These are phyloP conservation scores for Boletus rubroflammeus DNA, from an alignment of 768 basidiomycete genomes.

Conservation along the genomic window DNA sequence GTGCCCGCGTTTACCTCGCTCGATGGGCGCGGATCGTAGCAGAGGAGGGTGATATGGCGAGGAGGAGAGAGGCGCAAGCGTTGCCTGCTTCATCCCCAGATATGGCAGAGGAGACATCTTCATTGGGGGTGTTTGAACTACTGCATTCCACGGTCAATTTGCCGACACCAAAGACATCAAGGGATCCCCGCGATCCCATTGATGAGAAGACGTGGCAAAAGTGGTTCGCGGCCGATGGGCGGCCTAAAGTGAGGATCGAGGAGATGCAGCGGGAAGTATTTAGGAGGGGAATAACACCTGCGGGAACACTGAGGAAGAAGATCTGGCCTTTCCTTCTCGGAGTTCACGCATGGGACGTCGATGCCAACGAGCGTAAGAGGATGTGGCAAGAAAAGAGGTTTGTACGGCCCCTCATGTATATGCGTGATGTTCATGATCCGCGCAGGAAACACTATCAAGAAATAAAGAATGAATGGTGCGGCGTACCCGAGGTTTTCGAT, in stretches of 20 bases:
- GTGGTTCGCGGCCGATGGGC: conserved; percentile 77
- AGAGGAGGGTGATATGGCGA: conserved; percentile 92
- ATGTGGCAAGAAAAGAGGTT: conserved; percentile 67
- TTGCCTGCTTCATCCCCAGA: conserved; percentile 50
- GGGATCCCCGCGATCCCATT: conserved; percentile 76
- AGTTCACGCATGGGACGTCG: conserved; percentile 77
- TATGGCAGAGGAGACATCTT: conserved; percentile 60
- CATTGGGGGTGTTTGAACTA: conserved; percentile 85
- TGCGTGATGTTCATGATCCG: conserved; percentile 7
- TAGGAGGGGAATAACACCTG: conserved; percentile 59
- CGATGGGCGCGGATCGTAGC: conserved; percentile 97
- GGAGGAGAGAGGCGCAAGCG: conserved; percentile 73
- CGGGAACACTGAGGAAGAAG: conserved; percentile 57
- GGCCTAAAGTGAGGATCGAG: conserved; percentile 58
- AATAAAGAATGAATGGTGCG: conserved; percentile 80
- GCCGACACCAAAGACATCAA: conserved; percentile 77
- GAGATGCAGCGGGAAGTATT: conserved; percentile 80
- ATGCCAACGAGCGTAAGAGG: conserved; percentile 53
- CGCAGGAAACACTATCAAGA: conserved; percentile 65
- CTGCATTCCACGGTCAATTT: conserved; percentile 75
- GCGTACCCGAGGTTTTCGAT: conserved; percentile 76
- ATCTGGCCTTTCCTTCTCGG: conserved; percentile 92
- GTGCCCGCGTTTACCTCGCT: conserved; percentile 92
- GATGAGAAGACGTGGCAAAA: conserved; percentile 66
- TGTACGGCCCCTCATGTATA: conserved; percentile 10